Evolutionary conservation across 192 early-diverging fungal genomes (phyloP), one percentile per base, ranked within the genome.

Genomic region (Mortierella antarctica): DNA sequence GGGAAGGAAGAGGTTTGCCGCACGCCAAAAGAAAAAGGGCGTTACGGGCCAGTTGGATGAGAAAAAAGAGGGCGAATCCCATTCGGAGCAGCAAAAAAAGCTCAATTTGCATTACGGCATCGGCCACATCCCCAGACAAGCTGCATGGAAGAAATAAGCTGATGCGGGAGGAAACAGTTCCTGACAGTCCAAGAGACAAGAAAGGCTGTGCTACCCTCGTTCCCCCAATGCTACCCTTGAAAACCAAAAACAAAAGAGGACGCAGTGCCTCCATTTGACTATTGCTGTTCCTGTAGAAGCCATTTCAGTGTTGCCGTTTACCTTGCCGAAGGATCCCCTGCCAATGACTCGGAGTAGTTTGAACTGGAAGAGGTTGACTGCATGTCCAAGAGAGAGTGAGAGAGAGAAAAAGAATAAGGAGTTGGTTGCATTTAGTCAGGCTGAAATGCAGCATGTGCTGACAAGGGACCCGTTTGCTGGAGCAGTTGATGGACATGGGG

Each of bases 281-380:
- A 2, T n/a, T 51, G 4, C 2, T 31, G 58, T 2, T 21, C 31
- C 31, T 31, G 31, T 31, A 31, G 31, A 31, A 31, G 31, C 3
- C 7, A 18, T 61, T 51, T 49, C 31, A 31, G 31, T 31, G 31
- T 31, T 31, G 31, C 3, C 1, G 31, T 66, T 64, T 85, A 95
- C 94, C 89, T 96, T 96, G 51, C 95, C 95, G 80, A 96, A 96
- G 5, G 95, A 92, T 31, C 95, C 95, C 73, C 91, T 89, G 6
- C 95, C 95, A 74, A 96, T 89, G 57, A 89, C 88, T n/a, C 92
- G 83, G 40, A 94, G 84, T 57, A 96, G 82, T 51, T 92, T 89
- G 84, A 96, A 96, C 57, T 96, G 92, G 48, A 84, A 71, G 44
- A 96, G 83, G 67, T 89, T 91, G 21, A 95, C 94, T 95, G 74